phyloP scores from a whole-genome alignment of 495 filamentous ascomycete species.

The Tuber magnatum region DNA sequence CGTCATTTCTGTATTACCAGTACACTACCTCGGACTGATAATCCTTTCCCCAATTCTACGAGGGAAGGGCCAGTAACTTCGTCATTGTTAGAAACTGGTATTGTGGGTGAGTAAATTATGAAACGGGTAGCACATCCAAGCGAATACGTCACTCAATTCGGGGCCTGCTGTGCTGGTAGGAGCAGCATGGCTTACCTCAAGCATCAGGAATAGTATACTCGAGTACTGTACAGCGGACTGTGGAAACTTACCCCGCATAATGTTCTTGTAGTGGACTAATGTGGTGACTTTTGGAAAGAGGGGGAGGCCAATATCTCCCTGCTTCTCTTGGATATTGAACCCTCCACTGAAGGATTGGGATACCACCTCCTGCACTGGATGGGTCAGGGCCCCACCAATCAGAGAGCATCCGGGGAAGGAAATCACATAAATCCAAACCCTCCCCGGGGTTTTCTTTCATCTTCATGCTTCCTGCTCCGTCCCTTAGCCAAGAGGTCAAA shows the following conservation, averaged over 20 bases:
- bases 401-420: not conserved
- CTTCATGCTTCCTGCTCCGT: not conserved
- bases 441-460: not conserved
- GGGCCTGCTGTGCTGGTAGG: not conserved
- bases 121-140: not conserved
- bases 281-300: not conserved
- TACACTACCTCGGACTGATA: not conserved
- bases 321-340: not conserved
- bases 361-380: not conserved
- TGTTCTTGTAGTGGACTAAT: not conserved
- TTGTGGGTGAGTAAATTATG: not conserved
- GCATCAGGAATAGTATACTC: not conserved
- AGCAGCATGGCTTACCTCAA: not conserved
- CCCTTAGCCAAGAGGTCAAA: not conserved
- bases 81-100: not conserved
- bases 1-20: not conserved
- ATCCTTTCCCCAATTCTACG: not conserved
- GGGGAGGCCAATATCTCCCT: not conserved
- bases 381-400: not conserved
- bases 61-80: not conserved
- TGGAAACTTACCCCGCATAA: not conserved
- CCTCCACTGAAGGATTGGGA: not conserved
- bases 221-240: not conserved
- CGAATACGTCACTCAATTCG: not conserved
- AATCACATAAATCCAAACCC: not conserved